Evolutionary conservation across 2,329 filamentous ascomycete genomes (phyloP).

Genomic region (Fusarium irregulare): DNA sequence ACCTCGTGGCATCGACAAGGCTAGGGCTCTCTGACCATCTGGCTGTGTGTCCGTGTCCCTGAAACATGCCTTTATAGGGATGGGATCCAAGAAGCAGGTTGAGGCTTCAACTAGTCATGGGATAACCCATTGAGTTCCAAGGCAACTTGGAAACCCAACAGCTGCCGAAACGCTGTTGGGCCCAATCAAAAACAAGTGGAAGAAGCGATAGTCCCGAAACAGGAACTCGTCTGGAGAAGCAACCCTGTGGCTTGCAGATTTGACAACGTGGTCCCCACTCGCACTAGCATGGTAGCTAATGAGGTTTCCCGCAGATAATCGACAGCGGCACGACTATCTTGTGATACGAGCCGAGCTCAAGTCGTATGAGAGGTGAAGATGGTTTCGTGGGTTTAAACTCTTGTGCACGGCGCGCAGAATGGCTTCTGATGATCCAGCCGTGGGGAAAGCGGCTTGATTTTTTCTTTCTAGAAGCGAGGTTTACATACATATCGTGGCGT

Average conservation of each 20-base stretch:
- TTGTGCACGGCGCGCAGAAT: slow-evolving; percentile 35
- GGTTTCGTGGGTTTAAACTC: slow-evolving; percentile 25
- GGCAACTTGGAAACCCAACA: slow-evolving; percentile 8
- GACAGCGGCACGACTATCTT: slow-evolving; percentile 14
- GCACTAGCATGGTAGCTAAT: slow-evolving; percentile 25
- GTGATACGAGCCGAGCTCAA: slow-evolving; percentile 31
- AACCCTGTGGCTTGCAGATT: slow-evolving; percentile 40
- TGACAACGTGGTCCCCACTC: slow-evolving; percentile 29
- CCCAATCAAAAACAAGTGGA: slow-evolving; percentile 35
- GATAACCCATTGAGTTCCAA: background rate
- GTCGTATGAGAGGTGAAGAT: slow-evolving; percentile 27
- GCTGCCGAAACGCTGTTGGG: background rate
- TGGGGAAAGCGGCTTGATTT: slow-evolving; percentile 23
- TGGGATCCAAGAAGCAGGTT: slow-evolving; percentile 1
- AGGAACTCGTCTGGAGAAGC: slow-evolving; percentile 44
- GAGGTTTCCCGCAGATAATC: slow-evolving; percentile 26
- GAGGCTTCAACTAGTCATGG: slow-evolving; percentile 17
- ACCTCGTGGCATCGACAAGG: slow-evolving; percentile 39
- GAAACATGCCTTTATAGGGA: slow-evolving; percentile 18
- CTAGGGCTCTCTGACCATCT: slow-evolving; percentile 16
- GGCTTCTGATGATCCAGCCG: slow-evolving; percentile 20
- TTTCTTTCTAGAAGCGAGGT: slow-evolving; percentile 16
- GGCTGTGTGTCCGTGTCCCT: slow-evolving; percentile 3
- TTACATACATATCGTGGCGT: background rate
- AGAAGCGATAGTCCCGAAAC: slow-evolving; percentile 36